Evolutionary conservation across 805 yeast genomes (phyloP).

Genomic region (Kodamaea leandrae): DNA sequence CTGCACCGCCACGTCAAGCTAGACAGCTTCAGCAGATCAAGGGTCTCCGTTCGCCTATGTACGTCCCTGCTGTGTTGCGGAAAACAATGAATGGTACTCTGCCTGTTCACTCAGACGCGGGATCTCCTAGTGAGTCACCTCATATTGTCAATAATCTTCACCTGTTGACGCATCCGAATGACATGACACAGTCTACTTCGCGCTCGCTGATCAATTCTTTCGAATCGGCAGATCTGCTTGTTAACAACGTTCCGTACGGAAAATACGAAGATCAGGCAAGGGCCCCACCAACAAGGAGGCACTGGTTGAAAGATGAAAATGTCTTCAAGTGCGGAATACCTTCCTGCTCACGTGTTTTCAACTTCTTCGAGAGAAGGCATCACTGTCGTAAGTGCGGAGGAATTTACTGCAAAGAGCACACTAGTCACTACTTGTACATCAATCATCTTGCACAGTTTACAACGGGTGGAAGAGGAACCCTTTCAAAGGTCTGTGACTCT

Average conservation of each 20-base stretch:
- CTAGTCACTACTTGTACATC: constrained; percentile 53
- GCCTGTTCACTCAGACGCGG: constrained; percentile 6
- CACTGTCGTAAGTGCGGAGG: constrained; percentile 88
- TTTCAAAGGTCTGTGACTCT: constrained; percentile 66
- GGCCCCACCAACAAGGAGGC: constrained; percentile 53
- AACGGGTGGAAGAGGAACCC: constrained; percentile 64
- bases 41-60: constrained; percentile 81
- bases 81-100: constrained; percentile 31
- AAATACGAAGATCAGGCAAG: constrained; percentile 21
- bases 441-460: constrained; percentile 60
- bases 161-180: constrained; percentile 6
- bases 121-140: constrained; percentile 9
- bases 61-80: constrained; percentile 81
- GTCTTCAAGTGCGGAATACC: constrained; percentile 58
- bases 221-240: constrained; percentile 28
- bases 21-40: constrained; percentile 56
- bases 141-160: constrained; percentile 9
- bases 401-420: constrained; percentile 69
- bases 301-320: constrained; percentile 71
- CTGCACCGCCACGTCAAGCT: not conserved
- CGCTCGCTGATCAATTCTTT: constrained; percentile 29
- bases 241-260: constrained; percentile 16
- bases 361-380: constrained; percentile 75
- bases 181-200: constrained; percentile 14
- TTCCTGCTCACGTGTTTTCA: constrained; percentile 62